Evolutionary conservation across 2,329 filamentous ascomycete species (phyloP), one percentile per base, ranked within the genome.

Genomic region (Aspergillus felis): DNA sequence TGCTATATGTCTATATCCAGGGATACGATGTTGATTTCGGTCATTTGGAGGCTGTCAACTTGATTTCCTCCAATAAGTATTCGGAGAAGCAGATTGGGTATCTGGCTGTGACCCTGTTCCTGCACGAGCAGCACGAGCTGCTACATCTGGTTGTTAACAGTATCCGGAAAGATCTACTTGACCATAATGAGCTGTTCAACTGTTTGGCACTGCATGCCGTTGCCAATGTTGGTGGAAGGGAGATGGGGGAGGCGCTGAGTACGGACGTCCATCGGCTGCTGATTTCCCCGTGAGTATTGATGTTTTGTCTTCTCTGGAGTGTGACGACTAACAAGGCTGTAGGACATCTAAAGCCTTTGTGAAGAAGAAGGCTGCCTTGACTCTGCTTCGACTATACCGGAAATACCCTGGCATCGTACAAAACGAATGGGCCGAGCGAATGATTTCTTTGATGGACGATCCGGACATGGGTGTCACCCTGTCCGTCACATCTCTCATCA

Each of bases 31-130:
- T 99, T 77, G 95, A 97, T 75, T 99, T 99, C 76, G 94, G 94
- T 56, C 94, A 99, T 73, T 86, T 99, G 65, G 94, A 99, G 79
- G 95, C 95, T 35, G 93, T 99, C 72, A 97, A 97, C 72, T 85
- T 99, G 69, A 95, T 99, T 66, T 97, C 93, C 28, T 92, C 93
- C 56, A 92, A 84, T 71, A 99, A 97, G 74, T 99, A 97, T 78
- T 97, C 93, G 24, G 94, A 99, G 75, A 99, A 99, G 79, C 94
- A 99, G 81, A 99, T 99, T 71, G 94, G 94, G 56, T 99, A 99
- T 74, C 84, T 99, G 67, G 94, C 94, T 54, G 95, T 99, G 76
- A 99, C 94, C 1, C 82, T 99, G 55, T 97, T 99, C 77, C 81
- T 99, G 44, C 94, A 99, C 76, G 94, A 99, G 77, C 87, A 96